Evolutionary conservation across 2,329 filamentous ascomycete species (phyloP).

Genomic region (Pezicula neosporulosa): DNA sequence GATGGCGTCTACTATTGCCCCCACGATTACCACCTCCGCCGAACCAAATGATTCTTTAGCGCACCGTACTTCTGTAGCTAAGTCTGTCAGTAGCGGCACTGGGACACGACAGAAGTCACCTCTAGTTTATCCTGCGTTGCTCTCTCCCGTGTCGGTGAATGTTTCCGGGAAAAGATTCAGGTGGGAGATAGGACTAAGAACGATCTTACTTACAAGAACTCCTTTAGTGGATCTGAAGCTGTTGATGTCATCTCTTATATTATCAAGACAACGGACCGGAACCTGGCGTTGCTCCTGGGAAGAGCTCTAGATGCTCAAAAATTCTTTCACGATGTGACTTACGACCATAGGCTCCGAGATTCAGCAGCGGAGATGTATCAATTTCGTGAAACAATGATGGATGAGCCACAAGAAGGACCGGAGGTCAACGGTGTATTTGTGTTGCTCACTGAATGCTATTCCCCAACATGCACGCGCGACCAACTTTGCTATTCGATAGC

Average conservation of each 20-base stretch:
- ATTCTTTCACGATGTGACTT: conserved; percentile 98
- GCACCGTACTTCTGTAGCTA: conserved; percentile 54
- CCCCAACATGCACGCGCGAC: conserved; percentile 92
- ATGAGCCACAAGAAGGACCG: conserved; percentile 69
- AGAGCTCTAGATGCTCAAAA: conserved; percentile 95
- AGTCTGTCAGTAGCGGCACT: conserved; percentile 27
- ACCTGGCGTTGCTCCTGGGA: conserved; percentile 85
- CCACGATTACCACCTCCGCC: conserved; percentile 64
- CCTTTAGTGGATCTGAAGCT: conserved; percentile 92
- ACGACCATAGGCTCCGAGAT: conserved; percentile 92
- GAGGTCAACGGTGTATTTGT: conserved; percentile 94
- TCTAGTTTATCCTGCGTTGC: conserved; percentile 86
- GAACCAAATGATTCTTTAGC: conserved; percentile 44
- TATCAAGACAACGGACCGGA: conserved; percentile 94
- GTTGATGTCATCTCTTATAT: conserved; percentile 96
- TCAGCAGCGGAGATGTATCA: conserved; percentile 95
- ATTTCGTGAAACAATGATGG: conserved; percentile 88
- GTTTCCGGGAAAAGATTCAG: conserved; percentile 84
- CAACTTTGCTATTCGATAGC: conserved; percentile 97
- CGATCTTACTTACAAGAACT: conserved; percentile 93
- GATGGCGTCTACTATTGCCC: conserved; percentile 80
- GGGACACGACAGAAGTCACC: conserved; percentile 54
- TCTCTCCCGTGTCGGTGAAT: conserved; percentile 92
- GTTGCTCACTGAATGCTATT: conserved; percentile 94
- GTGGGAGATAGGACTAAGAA: conserved; percentile 92